Percentiles rank a stretch among this genome's conserved stretches.
phyloP scores from a whole-genome alignment of 805 yeast species.

The Nakazawaea ambrosiae region DNA sequence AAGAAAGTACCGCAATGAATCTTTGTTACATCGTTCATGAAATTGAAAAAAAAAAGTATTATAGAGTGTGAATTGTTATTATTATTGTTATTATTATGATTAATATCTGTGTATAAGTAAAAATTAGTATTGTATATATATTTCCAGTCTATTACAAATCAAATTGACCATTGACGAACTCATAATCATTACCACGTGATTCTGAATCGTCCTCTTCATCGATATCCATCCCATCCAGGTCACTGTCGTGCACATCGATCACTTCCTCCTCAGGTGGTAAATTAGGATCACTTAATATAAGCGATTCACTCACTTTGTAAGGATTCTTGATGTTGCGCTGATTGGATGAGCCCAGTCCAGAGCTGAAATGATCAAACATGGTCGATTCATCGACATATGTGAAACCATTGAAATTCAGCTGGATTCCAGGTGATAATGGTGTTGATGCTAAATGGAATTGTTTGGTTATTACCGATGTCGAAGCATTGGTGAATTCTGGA shows the following conservation, averaged over 20 bases:
- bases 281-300: constrained; percentile 74
- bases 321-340: constrained; percentile 28
- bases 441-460: constrained; percentile 62
- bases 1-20: no score
- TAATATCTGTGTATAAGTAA: no score
- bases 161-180: constrained; percentile 84
- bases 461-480: constrained; percentile 73
- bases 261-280: constrained; percentile 81
- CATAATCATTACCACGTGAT: constrained; percentile 44
- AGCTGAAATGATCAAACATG: constrained; percentile 72
- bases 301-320: constrained; percentile 51
- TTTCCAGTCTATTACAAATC: constrained; percentile 65
- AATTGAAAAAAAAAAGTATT: no score
- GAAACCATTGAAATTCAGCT: constrained; percentile 94
- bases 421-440: constrained; percentile 90
- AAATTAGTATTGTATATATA: no score
- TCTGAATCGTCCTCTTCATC: constrained; percentile 31
- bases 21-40: no score
- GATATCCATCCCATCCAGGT: constrained; percentile 39
- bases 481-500: constrained; percentile 92
- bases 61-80: no score
- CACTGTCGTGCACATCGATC: constrained; percentile 44
- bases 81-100: no score
- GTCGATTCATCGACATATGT: constrained; percentile 93
- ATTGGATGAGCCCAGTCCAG: constrained; percentile 20